A percentile compares a stretch with the other conserved stretches of the same genome.
Conservation (phyloP, 2,329 filamentous ascomycete genomes). For the Mycosphaerelloides madeirae region DNA sequence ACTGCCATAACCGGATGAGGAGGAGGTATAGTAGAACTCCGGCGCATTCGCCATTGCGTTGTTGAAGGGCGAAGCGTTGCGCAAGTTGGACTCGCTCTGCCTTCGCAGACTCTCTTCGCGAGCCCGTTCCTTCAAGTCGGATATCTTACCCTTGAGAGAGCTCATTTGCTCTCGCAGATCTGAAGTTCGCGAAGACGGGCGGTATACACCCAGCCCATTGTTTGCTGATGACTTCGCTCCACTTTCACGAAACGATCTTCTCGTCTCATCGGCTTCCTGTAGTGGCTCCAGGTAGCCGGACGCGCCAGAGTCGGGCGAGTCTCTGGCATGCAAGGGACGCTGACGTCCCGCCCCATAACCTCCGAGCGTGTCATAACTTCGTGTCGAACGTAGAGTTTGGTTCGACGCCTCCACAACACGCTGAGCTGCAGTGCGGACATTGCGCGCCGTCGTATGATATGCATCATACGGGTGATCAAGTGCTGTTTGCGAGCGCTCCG, state of each 20-base stretch:
- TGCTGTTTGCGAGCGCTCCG: slow-evolving; percentile 28
- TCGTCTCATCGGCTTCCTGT: slow-evolving; percentile 36
- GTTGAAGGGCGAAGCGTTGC: slow-evolving; percentile 69
- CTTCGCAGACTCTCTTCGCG: slow-evolving; percentile 74
- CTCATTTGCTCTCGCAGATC: slow-evolving; percentile 79
- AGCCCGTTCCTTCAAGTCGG: slow-evolving; percentile 70
- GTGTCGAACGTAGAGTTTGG: slow-evolving; percentile 26
- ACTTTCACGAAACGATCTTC: slow-evolving; percentile 11
- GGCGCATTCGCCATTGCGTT: slow-evolving; percentile 47
- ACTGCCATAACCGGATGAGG: slow-evolving; percentile 15
- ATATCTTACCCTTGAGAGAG: slow-evolving; percentile 79
- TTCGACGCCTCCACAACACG: slow-evolving; percentile 10
- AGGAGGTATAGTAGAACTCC: slow-evolving; percentile 27
- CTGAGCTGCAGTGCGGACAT: slow-evolving; percentile 1
- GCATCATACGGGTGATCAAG: slow-evolving; percentile 10
- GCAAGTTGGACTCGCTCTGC: slow-evolving; percentile 68
- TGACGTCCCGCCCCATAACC: slow-evolving; percentile 10
- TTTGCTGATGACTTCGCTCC: slow-evolving; percentile 3
- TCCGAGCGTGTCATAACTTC: slow-evolving; percentile 25
- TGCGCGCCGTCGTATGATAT: slow-evolving; percentile 7
- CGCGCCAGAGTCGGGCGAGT: slow-evolving; percentile 32
- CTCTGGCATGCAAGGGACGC: slow-evolving; percentile 30
- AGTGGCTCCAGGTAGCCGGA: slow-evolving; percentile 37
- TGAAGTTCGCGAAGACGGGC: slow-evolving; percentile 67
- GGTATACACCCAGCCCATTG: slow-evolving; percentile 45